phyloP scores from a whole-genome alignment of 1,284 basidiomycete species.

The Fistulinella cinereoalba region DNA sequence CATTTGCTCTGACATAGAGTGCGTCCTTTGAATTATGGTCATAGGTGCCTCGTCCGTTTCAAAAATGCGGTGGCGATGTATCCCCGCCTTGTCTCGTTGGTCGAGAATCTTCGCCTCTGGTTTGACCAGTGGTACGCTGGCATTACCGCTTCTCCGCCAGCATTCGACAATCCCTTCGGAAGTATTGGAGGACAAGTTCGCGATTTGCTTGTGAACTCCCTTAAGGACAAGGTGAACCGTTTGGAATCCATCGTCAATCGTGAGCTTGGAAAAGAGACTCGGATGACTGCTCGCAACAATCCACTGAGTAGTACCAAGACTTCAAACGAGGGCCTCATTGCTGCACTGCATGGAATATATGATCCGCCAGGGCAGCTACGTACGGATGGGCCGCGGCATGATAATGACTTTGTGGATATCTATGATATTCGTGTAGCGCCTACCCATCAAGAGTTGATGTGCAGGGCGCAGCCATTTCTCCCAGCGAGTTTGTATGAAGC shows the following conservation, averaged over 20 bases:
- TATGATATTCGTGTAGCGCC: slow-evolving; percentile 57
- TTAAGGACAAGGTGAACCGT: slow-evolving; percentile 41
- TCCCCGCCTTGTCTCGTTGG: slow-evolving; percentile 42
- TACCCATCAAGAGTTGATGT: slow-evolving; percentile 58
- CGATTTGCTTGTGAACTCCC: slow-evolving; percentile 38
- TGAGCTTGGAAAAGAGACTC: slow-evolving; percentile 29
- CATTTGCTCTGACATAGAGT: background rate
- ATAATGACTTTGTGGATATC: slow-evolving; percentile 64
- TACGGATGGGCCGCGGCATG: slow-evolving; percentile 53
- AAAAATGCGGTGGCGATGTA: slow-evolving; percentile 51
- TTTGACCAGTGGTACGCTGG: slow-evolving; percentile 46
- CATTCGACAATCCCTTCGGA: slow-evolving; percentile 37
- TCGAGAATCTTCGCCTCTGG: slow-evolving; percentile 44
- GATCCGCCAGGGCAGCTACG: slow-evolving; percentile 56
- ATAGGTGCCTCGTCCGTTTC: slow-evolving; percentile 58
- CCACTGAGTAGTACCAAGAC: background rate
- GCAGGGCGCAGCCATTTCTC: slow-evolving; percentile 45
- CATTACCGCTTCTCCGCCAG: slow-evolving; percentile 36
- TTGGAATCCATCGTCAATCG: slow-evolving; percentile 44
- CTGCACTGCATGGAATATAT: slow-evolving; percentile 42
- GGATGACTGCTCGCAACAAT: slow-evolving; percentile 14
- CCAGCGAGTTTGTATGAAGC: slow-evolving; percentile 57
- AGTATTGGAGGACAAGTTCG: slow-evolving; percentile 26
- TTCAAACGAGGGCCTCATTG: slow-evolving; percentile 34
- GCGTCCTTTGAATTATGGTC: background rate